Evolutionary conservation across 2,329 filamentous ascomycete genomes (phyloP).

Genomic region (Alternaria gansuensis): DNA sequence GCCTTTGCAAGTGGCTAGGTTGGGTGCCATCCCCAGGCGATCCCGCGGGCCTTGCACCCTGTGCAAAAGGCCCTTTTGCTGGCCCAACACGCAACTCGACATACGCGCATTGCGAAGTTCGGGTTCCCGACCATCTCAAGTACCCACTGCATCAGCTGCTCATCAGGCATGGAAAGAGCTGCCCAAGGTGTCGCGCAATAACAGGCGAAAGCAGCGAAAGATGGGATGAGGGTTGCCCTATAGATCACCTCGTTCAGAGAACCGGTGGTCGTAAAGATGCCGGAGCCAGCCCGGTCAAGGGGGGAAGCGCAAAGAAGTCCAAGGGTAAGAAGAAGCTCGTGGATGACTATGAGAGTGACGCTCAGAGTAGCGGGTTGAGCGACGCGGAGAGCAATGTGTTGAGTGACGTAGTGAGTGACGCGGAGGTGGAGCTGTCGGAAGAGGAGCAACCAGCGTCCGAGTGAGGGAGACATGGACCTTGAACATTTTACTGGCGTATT

Average conservation of each 20-base stretch:
- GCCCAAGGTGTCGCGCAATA: conserved; percentile 67
- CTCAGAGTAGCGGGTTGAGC: conserved; percentile 31
- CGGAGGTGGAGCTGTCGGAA: conserved; percentile 30
- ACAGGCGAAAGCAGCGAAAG: conserved; percentile 68
- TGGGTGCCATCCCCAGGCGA: conserved; percentile 64
- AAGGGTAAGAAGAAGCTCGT: conserved; percentile 25
- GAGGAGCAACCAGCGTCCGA: conserved; percentile 9
- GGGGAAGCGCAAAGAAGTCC: conserved; percentile 25
- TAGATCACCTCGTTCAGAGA: conserved; percentile 69
- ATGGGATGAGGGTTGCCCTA: conserved; percentile 71
- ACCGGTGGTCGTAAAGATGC: conserved; percentile 63
- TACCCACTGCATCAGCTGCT: conserved; percentile 70
- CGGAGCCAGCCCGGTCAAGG: conserved; percentile 28
- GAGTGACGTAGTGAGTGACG: conserved; percentile 44
- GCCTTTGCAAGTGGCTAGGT: conserved; percentile 68
- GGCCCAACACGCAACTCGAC: conserved; percentile 62
- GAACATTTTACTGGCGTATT: not conserved
- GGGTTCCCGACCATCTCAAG: conserved; percentile 69
- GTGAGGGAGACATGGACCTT: not conserved
- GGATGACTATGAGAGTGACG: conserved; percentile 40
- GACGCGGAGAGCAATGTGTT: conserved; percentile 24
- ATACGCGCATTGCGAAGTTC: conserved; percentile 68
- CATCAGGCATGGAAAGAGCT: conserved; percentile 69
- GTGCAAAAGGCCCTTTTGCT: conserved; percentile 53
- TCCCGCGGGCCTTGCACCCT: conserved; percentile 42